Evolutionary conservation across 345 rosid species (phyloP).

Genomic region (Sapria himalayana): DNA sequence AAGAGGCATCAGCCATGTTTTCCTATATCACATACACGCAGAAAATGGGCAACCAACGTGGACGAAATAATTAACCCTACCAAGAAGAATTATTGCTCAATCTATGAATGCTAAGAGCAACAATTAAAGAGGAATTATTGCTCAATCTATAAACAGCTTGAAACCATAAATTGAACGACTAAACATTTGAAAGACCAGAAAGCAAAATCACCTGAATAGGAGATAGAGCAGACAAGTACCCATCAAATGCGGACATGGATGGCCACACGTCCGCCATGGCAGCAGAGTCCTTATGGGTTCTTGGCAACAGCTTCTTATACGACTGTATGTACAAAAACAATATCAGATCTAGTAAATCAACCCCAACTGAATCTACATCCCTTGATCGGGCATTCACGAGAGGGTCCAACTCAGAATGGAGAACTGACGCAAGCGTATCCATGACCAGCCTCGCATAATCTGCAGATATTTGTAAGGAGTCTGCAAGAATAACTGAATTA

Average conservation of each 20-base stretch:
- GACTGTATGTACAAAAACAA: constrained; percentile 82
- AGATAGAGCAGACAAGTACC: constrained; percentile 79
- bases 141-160: not conserved
- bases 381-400: constrained; percentile 27
- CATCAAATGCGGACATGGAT: constrained; percentile 97
- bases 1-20: no score
- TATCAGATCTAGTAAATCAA: constrained; percentile 71
- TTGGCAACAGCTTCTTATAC: constrained; percentile 71
- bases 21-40: constrained; percentile 1
- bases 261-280: constrained; percentile 99
- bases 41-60: not conserved
- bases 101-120: no score
- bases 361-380: constrained; percentile 48
- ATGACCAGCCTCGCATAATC: constrained; percentile 80
- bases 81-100: no score
- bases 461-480: constrained; percentile 67
- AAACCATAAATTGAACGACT: not conserved
- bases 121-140: no score
- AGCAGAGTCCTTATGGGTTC: constrained; percentile 84
- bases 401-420: constrained; percentile 61
- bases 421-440: constrained; percentile 75
- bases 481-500: constrained; percentile 43
- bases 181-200: not conserved
- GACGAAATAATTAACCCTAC: no score
- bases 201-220: constrained; percentile 80